Percentiles rank a stretch among this genome's conserved stretches.
These are phyloP conservation scores for Alectoria sarmentosa DNA, from an alignment of 495 filamentous ascomycete species.

Conservation along the genomic window DNA sequence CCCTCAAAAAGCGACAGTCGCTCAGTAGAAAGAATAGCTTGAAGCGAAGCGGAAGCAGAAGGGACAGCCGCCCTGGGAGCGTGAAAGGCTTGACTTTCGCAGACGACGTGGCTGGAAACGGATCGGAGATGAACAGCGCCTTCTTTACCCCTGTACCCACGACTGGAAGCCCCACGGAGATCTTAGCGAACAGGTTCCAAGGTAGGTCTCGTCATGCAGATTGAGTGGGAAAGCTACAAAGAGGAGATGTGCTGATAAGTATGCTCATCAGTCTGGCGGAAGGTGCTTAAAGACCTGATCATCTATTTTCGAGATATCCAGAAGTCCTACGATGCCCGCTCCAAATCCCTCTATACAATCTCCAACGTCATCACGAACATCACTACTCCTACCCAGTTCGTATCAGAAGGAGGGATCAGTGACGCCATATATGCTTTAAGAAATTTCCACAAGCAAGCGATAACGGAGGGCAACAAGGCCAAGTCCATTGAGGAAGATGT, in stretches of 20 bases:
- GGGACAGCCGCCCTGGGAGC: constrained; percentile 72
- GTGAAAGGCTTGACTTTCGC: constrained; percentile 66
- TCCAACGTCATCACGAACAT: constrained; percentile 78
- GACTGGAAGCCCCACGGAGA: constrained; percentile 76
- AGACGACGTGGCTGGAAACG: constrained; percentile 49
- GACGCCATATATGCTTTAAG: constrained; percentile 78
- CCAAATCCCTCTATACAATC: constrained; percentile 76
- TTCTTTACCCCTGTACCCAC: constrained; percentile 90
- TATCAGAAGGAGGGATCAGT: constrained; percentile 71
- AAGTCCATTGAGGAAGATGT: constrained; percentile 86
- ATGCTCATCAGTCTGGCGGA: constrained; percentile 69
- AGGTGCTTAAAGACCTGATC: constrained; percentile 90
- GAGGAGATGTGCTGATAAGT: not conserved
- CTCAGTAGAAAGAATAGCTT: constrained; percentile 65
- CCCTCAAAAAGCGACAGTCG: constrained; percentile 80
- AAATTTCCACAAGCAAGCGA: constrained; percentile 74
- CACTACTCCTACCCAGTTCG: constrained; percentile 61
- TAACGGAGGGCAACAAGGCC: constrained; percentile 79
- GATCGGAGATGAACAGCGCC: constrained; percentile 66
- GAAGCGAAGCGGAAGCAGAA: constrained; percentile 69
- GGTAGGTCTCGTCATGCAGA: constrained; percentile 45
- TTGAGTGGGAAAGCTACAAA: not conserved
- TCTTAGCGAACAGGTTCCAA: constrained; percentile 84
- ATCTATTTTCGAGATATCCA: constrained; percentile 92
- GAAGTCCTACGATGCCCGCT: constrained; percentile 76